Evolutionary conservation across 1,284 basidiomycete species (phyloP).

Genomic region (Binderoboletus segoi): DNA sequence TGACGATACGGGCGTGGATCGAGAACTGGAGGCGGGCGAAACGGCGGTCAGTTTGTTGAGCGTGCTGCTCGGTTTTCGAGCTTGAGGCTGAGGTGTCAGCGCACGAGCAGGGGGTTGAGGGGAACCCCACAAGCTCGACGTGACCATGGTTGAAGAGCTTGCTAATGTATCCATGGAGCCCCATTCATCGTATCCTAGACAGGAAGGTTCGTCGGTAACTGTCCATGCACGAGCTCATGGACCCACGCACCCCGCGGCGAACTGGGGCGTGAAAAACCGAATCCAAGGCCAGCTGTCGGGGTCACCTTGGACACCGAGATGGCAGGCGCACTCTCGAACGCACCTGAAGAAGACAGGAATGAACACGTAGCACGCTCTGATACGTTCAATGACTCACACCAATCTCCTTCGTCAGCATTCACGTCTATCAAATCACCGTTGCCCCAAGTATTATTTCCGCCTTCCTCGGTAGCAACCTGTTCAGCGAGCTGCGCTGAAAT

Average conservation of each 20-base stretch:
- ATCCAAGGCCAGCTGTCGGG: slow-evolving; percentile 23
- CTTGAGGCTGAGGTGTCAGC: slow-evolving; percentile 22
- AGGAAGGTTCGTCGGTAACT: neutral
- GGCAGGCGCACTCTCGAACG: slow-evolving; percentile 76
- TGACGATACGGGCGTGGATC: slow-evolving; percentile 30
- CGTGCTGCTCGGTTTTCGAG: slow-evolving; percentile 6
- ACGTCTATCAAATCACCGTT: slow-evolving; percentile 86
- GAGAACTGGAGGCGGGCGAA: slow-evolving; percentile 26
- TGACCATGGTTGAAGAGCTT: neutral
- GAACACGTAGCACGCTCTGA: neutral
- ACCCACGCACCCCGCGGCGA: slow-evolving; percentile 19
- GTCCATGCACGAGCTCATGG: neutral
- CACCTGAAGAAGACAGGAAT: slow-evolving; percentile 48
- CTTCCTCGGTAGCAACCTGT: slow-evolving; percentile 52
- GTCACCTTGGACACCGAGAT: slow-evolving; percentile 31
- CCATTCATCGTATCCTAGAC: slow-evolving; percentile 26
- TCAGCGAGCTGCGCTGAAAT: slow-evolving; percentile 60
- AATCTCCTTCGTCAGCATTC: slow-evolving; percentile 88
- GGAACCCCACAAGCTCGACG: slow-evolving; percentile 22
- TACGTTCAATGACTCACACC: slow-evolving; percentile 60
- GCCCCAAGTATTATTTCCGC: slow-evolving; percentile 64
- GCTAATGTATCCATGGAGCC: slow-evolving; percentile 17
- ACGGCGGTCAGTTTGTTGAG: neutral
- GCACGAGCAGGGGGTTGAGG: slow-evolving; percentile 16
- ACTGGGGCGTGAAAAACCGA: slow-evolving; percentile 17